Evolutionary conservation across 768 basidiomycete species (phyloP), one percentile per base, ranked within the genome.

Genomic region (Suillus clintonianus): DNA sequence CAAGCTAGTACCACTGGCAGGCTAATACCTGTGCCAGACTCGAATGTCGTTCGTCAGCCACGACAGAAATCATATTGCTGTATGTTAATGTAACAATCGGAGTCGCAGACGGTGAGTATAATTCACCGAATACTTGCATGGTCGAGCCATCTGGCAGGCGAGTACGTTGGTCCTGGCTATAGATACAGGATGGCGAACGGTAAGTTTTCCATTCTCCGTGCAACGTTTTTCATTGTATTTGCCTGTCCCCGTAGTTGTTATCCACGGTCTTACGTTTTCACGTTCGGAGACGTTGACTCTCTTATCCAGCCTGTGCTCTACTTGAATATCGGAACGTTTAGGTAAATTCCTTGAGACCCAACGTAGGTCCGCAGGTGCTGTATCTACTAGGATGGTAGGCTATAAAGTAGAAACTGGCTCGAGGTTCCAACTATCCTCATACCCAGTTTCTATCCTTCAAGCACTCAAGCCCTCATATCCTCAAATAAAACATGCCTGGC

Each of bases 281-380:
- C 48, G 19, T 65, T 62, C 10, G 57, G 32, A 37, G 60, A 60
- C 22, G 45, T 64, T 69, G 60, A 47, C 56, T 41, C 19, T 59
- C 54, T 59, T 59, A 50, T 10, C 34, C 42, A 53, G 14, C 27
- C 62, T 55, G 62, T 57, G 74, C 65, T 17, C 10, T 56, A 2
- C 37, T 64, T 64, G 70, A 70, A 69, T 70, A 69, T 61, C 42
- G 50, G 17, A 61, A 70, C 36, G 43, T 63, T 62, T 69, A 45
- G 36, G 58, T 11, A 11, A 42, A 41, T 9, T 47, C 41, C 1
- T 34, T 4, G 32, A 53, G 10, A 19, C 11, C 19, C 36, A 59
- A 47, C 51, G 24, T 53, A 61, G 50, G 32, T 45, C 50, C 37
- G 42, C 59, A 62, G 17, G 24, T 59, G 60, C 30, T 27, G 39